A percentile compares a stretch with the other conserved stretches of the same genome.
Conservation (phyloP, 2,329 filamentous ascomycete genomes). For the Aphanocladium album region DNA sequence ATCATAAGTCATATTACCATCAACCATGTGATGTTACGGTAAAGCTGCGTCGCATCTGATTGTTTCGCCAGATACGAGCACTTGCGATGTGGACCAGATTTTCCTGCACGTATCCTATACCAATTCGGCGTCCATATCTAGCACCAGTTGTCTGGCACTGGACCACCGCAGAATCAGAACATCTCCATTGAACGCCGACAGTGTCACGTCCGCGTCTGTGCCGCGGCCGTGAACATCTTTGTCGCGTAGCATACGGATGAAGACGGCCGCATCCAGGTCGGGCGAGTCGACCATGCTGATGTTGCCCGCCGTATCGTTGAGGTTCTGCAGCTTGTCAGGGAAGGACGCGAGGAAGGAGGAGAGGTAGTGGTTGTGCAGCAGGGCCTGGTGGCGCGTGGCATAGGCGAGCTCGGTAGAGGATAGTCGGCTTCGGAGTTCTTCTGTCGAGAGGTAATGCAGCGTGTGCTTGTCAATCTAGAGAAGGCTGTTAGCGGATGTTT, state of each 20-base stretch:
- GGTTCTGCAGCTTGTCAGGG: conserved; percentile 68
- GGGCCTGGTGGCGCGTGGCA: conserved; percentile 74
- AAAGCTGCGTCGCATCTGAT: no score
- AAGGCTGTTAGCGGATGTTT: conserved; percentile 1
- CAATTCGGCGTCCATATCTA: conserved; percentile 52
- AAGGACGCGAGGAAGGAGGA: conserved; percentile 81
- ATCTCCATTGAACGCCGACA: conserved; percentile 57
- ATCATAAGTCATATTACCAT: conserved; percentile 1
- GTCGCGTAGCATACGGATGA: conserved; percentile 67
- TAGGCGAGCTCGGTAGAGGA: conserved; percentile 77
- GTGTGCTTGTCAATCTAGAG: conserved; percentile 69
- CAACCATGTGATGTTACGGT: no score
- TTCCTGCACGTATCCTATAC: conserved; percentile 39
- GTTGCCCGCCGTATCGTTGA: conserved; percentile 87
- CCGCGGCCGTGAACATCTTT: conserved; percentile 55
- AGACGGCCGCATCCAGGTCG: conserved; percentile 77
- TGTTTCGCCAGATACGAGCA: neutral
- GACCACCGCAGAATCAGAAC: conserved; percentile 68
- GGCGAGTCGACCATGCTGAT: conserved; percentile 90
- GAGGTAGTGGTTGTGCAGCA: conserved; percentile 80
- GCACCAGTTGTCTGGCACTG: conserved; percentile 60
- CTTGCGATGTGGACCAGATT: no score
- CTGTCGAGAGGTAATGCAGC: conserved; percentile 63
- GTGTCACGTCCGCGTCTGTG: conserved; percentile 56
- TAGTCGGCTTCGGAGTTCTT: conserved; percentile 54